Evolutionary conservation across 148 eudicot genomes (phyloP).

Genomic region (Chenopodium suecicum): DNA sequence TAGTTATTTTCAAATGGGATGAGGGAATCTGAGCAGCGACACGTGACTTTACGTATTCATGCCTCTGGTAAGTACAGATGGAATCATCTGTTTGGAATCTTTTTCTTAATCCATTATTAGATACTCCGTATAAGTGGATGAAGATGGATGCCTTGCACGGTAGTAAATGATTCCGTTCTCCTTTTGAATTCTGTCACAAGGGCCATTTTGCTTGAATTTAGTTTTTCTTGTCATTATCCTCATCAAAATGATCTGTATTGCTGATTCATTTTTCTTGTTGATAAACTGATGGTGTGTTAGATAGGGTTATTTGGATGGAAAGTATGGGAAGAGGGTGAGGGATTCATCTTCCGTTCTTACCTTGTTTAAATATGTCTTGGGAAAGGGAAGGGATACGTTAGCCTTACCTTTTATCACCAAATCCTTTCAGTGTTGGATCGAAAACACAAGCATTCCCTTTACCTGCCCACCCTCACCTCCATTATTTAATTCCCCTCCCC

Average conservation of each 20-base stretch:
- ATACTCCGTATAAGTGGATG: not conserved
- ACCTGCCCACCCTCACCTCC: too few relatives aligned
- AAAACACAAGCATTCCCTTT: too few relatives aligned
- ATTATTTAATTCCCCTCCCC: too few relatives aligned
- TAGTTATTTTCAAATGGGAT: constrained; percentile 68
- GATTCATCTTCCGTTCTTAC: too few relatives aligned
- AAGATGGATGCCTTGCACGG: not conserved
- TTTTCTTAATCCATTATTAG: not conserved
- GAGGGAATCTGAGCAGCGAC: constrained; percentile 50
- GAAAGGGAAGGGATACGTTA: too few relatives aligned
- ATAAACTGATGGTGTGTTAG: too few relatives aligned
- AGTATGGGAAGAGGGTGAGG: too few relatives aligned
- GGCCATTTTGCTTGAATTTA: not conserved
- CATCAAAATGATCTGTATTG: not conserved
- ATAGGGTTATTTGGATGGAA: too few relatives aligned
- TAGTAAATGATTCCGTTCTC: not conserved
- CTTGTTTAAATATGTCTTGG: too few relatives aligned
- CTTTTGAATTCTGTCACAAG: not conserved
- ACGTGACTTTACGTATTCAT: constrained; percentile 44
- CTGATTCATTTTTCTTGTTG: not conserved
- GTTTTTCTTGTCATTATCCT: not conserved
- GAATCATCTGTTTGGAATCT: not conserved
- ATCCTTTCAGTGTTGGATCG: too few relatives aligned
- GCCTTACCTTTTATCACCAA: too few relatives aligned
- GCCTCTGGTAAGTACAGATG: constrained; percentile 42